Base-by-base conservation (phyloP, 768 basidiomycete genomes). In the Xanthoconium purpureum region DNA sequence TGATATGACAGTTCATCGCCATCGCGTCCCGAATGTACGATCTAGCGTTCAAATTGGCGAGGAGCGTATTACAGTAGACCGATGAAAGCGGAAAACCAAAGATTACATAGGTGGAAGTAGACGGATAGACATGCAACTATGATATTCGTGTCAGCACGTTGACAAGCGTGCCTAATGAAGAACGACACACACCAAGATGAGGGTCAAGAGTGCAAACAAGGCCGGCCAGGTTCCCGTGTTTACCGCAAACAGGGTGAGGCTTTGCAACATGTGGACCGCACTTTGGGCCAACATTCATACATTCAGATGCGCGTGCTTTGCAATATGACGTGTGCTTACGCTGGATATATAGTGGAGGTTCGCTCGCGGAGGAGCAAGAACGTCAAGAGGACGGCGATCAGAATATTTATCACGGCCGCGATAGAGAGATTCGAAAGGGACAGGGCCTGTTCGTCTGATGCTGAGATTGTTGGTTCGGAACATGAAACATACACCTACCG, bases 31-130 rank as follows among this genome's bases (percentile, higher is more conserved):
- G 54, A 12, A 61, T 11, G 20, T 61, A 61, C 28, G 18, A 8
- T 56, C 60, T 50, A 0, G 35, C 47, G 2, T 62, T 62, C 40
- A 62, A 32, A 44, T 62, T 54, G 40, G 51, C 57, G 6, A 63
- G 54, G 5, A 59, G 18, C 4, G 62, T 63, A 17, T 63, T 18
- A 1, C 37, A 48, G 51, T 63, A 63, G 12, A 63, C 6, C 9
- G 54, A n/a, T 46, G 46, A 52, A 4, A 56, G 37, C 3, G 63
- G 59, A 15, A 65, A 14, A 1, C 30, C 32, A 18, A 65, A 57
- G 6, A 50, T n/a, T 0, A 24, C 5, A 10, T 44, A 36, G n/a
- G 52, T 12, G 18, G 37, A 11, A 14, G 8, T 35, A 3, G 15
- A 17, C 3, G 43, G 52, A 8, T 3, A 42, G 20, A 47, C 10